Base-by-base conservation (phyloP, 1,139 yeast genomes). In the Petasospora fabianii region DNA sequence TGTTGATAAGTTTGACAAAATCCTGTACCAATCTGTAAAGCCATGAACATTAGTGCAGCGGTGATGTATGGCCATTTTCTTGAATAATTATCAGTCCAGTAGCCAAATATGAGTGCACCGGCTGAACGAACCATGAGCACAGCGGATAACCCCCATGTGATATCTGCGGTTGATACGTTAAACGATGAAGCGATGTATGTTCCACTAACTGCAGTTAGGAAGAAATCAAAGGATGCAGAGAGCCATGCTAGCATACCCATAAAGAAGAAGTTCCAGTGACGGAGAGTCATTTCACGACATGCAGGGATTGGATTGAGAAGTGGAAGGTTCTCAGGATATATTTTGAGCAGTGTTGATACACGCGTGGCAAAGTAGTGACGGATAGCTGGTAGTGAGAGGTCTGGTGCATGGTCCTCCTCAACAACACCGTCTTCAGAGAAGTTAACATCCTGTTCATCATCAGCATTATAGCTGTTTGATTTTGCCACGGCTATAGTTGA, bases 41-140 rank as follows among this genome's bases (percentile, higher is more conserved):
- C 65, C 9, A 68, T 57, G 46, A 77, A 72, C 30, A 70, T 55
- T 6, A 59, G 39, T 47, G 69, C 68, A 49, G 74, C 66, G 6
- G 60, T 54, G 32, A 75, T 69, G 42, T 64, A 72, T 1, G 81
- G 77, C 68, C 71, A 73, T 54, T 75, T 76, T 53, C 81, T 64
- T 12, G 81, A 80, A 46, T 66, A 72, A 42, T 63, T 60, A 56
- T 77, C 83, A 26, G 76, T 64, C 43, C 66, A 54, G 34, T 65
- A 47, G n/a, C 84, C 84, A 54, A 76, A 76, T 14, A 75, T 67
- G 13, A 75, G 55, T 1, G 83, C 80, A 36, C 84, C 83, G 5
- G 73, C 71, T 4, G 80, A 73, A 49, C 84, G 62, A 39, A 77
- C 68, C 80, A 77, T 77, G 36, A 77, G 60, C 21, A 76, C 82